Evolutionary conservation across 345 rosid genomes (phyloP), one percentile per base, ranked within the genome.

Genomic region (Camelina sativa): DNA sequence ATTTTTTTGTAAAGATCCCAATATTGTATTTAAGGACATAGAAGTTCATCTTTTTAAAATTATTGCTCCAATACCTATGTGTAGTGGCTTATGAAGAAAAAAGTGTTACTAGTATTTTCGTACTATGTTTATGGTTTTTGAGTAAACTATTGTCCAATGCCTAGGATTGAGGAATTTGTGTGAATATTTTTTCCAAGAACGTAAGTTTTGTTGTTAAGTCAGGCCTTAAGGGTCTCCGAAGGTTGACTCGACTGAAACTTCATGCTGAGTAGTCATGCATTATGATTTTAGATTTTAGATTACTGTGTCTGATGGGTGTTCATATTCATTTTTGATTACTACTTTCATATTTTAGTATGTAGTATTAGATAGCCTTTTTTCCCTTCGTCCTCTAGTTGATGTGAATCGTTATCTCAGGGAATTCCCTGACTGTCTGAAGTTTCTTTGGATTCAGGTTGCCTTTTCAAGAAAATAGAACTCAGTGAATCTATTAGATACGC

Each of bases 401-500:
- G 46, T 56, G 38, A 48, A 64, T 48, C 0, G 2, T 69, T 58
- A 17, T 11, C 16, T 73, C 20, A 41, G 38, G 50, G 20, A 67
- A 59, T 20, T 20, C 38, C 50, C 47, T 76, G 37, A 76, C 35
- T 32, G 52, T 60, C 58, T 59, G 47, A 48, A 54, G 44, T 80
- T 34, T 71, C 52, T 61, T 73, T 74, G 64, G 69, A 44, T 72
- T 48, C 78, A 95, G 98, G 98, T 43, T 91, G 96, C 59, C 82
- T 88, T 79, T 95, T 92, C 74, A 90, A 85, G 81, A 95, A 88
- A 84, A 92, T 90, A 62, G 99, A 95, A 76, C 94, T 95, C 25
- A 83, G 56, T 9, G 99, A 95, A 79, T 88, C 99, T 28, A 92
- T 95, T 67, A 87, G 99, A 92, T 92, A 95, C 76, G 85, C 96